Base-by-base conservation (phyloP, 2,329 filamentous ascomycete species). In the Fusarium mexicanum region DNA sequence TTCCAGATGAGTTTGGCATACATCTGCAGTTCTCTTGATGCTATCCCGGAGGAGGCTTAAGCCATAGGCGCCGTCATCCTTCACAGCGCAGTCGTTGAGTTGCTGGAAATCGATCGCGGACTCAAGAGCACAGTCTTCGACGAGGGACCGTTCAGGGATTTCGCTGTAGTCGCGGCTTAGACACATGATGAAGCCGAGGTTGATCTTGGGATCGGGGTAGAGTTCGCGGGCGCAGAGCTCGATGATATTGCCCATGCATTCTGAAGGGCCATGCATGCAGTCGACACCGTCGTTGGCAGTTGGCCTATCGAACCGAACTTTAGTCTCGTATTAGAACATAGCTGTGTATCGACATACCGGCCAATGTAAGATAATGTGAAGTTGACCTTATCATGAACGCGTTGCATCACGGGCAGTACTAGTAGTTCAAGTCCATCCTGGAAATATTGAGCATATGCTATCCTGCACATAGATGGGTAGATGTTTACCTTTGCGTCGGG, bases 161-260 rank as follows among this genome's bases (percentile, higher is more conserved):
- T 91, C 83, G 29, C 86, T 63, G 83, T 95, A 99, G 71, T 95
- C 89, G 72, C 88, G 89, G 29, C 92, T 91, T 65, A 99, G 85
- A 84, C 96, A 99, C 89, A 97, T 96, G 65, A 94, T 92, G 84
- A 98, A 99, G 70, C 96, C 96, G 29, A 99, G 91, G 78, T 93
- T 95, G 74, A 92, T 93, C 83, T 97, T 96, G 38, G 94, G 93
- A 74, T 95, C 91, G 37, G 94, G 93, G 79, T 96, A 96, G 38
- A 96, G 88, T 72, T 92, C 87, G 67, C 92, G 91, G 40, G 95
- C 95, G 84, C 96, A 99, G 57, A 99, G 92, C 81, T 98, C 93
- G 82, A 99, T 87, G 81, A 98, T 97, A 84, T 99, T 95, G 71
- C 96, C 96, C 78, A 98, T 90, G 82, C 89, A 99, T 84, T 99